Percentiles rank a stretch among this genome's conserved stretches.
Conservation (phyloP, 805 yeast genomes). For the Kodamaea nitidulidarum region DNA sequence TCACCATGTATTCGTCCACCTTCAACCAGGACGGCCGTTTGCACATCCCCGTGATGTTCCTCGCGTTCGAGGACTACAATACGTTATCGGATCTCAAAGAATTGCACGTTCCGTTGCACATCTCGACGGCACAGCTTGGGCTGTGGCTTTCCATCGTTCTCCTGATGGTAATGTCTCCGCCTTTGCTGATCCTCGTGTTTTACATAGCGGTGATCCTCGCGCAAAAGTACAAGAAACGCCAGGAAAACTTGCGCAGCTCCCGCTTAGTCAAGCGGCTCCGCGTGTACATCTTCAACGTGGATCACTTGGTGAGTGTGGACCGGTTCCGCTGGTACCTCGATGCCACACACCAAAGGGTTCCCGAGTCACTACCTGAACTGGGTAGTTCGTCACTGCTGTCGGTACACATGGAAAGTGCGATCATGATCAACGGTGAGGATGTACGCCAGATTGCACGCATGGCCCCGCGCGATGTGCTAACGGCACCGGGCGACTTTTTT, state of each 20-base stretch:
- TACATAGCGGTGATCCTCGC: conserved; percentile 28
- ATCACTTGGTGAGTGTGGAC: conserved; percentile 29
- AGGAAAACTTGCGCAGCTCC: conserved; percentile 25
- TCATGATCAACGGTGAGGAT: conserved; percentile 19
- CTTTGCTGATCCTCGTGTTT: conserved; percentile 33
- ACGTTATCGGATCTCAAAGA: conserved; percentile 9
- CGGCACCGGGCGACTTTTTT: conserved; percentile 30
- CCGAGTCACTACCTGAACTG: conserved; percentile 13
- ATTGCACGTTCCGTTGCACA: conserved; percentile 12
- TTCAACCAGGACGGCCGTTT: conserved; percentile 38
- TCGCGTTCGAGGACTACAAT: conserved; percentile 41
- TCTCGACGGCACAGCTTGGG: conserved; percentile 34
- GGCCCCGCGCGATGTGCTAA: conserved; percentile 15
- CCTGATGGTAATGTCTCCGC: conserved; percentile 42
- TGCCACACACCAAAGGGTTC: conserved; percentile 24
- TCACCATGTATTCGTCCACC: conserved; percentile 51
- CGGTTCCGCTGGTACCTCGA: conserved; percentile 28
- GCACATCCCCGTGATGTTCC: conserved; percentile 49
- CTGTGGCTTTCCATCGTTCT: conserved; percentile 36
- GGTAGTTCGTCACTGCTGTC: conserved; percentile 7
- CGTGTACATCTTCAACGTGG: conserved; percentile 30
- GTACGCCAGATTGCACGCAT: conserved; percentile 13
- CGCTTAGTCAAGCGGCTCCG: conserved; percentile 33
- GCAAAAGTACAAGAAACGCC: conserved; percentile 25
- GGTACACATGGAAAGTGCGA: conserved; percentile 5